phyloP scores from a whole-genome alignment of 1,284 basidiomycete genomes.

The Moesziomyces sp. region DNA sequence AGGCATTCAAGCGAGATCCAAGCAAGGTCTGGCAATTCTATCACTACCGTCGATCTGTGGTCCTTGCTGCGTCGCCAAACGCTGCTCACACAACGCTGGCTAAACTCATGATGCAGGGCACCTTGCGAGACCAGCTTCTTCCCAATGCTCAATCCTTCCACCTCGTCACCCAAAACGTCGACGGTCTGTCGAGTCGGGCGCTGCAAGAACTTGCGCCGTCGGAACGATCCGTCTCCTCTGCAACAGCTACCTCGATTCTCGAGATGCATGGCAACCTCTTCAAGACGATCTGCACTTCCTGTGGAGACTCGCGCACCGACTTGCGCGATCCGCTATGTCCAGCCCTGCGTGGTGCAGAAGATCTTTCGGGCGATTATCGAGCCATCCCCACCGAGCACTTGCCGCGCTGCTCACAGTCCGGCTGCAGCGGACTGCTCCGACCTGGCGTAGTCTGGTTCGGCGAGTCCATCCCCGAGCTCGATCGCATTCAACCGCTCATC shows the following conservation, averaged over 20 bases:
- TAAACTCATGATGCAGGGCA: constrained; percentile 67
- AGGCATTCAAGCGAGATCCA: constrained; percentile 73
- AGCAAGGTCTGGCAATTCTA: constrained; percentile 76
- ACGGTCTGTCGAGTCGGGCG: constrained; percentile 73
- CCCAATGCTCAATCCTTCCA: constrained; percentile 66
- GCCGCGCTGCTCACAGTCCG: constrained; percentile 70
- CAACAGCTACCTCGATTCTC: constrained; percentile 56
- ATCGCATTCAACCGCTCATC: constrained; percentile 71
- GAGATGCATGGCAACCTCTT: constrained; percentile 78
- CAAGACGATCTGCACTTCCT: constrained; percentile 73
- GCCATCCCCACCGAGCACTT: constrained; percentile 70
- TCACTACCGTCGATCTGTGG: constrained; percentile 73
- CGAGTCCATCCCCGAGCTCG: constrained; percentile 62
- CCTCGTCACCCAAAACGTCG: constrained; percentile 77
- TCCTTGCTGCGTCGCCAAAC: constrained; percentile 72
- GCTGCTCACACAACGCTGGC: constrained; percentile 74
- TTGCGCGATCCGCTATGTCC: constrained; percentile 72
- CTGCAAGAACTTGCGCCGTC: constrained; percentile 5
- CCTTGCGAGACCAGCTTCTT: constrained; percentile 1
- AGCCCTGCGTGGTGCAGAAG: constrained; percentile 73
- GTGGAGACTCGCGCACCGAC: constrained; percentile 70
- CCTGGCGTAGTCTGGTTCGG: constrained; percentile 79
- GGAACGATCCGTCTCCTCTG: background rate
- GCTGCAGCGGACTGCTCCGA: constrained; percentile 72
- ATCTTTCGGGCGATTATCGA: constrained; percentile 52